Evolutionary conservation across 257 asterid species (phyloP).

Genomic region (Echites panduratus): DNA sequence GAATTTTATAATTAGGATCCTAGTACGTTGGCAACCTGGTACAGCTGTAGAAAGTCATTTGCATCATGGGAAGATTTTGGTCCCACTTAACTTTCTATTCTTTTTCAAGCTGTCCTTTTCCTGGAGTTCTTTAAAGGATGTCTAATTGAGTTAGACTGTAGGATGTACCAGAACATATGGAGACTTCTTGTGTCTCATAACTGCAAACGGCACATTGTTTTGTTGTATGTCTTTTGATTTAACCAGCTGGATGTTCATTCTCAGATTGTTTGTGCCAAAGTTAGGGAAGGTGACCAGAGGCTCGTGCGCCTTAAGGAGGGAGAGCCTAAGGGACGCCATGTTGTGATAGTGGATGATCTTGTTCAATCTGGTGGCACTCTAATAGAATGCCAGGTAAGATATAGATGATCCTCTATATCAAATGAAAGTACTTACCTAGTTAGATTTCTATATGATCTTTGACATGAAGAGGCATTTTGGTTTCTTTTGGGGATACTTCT

Average conservation of each 20-base stretch:
- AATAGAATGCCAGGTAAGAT: slow-evolving; percentile 75
- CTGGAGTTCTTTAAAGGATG: background rate
- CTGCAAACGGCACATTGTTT: background rate
- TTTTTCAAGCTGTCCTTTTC: background rate
- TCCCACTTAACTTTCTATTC: too few relatives aligned
- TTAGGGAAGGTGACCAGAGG: slow-evolving; percentile 92
- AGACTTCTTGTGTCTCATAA: background rate
- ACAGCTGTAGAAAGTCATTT: background rate
- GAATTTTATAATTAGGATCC: background rate
- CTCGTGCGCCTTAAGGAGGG: slow-evolving; percentile 90
- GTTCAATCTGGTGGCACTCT: slow-evolving; percentile 98
- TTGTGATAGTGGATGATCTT: slow-evolving; percentile 96
- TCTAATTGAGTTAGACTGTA: background rate
- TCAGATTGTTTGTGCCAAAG: slow-evolving; percentile 91
- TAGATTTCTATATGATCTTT: background rate
- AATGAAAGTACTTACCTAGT: background rate
- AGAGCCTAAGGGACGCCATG: slow-evolving; percentile 85
- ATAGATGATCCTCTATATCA: slow-evolving; percentile 8
- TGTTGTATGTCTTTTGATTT: background rate
- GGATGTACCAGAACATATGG: too few relatives aligned
- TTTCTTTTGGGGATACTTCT: background rate
- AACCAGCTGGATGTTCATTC: slow-evolving; percentile 20
- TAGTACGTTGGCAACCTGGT: background rate
- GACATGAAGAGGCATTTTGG: background rate
- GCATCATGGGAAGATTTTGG: background rate